Evolutionary conservation across 495 filamentous ascomycete species (phyloP).

Genomic region (Endocarpon pusillum): DNA sequence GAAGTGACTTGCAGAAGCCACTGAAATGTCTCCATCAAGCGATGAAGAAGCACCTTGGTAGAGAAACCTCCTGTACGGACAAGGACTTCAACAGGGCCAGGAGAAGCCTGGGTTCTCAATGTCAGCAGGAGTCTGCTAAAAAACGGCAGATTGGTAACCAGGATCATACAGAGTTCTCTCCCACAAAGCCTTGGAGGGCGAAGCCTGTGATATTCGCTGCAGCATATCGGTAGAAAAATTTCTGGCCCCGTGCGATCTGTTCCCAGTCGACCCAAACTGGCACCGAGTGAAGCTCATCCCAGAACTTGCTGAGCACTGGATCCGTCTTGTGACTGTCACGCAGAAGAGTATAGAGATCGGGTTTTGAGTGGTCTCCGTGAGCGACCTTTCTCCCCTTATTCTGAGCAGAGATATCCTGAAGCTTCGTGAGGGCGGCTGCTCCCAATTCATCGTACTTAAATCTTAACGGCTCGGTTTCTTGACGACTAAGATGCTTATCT

Average conservation of each 20-base stretch:
- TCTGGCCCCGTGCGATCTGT: constrained; percentile 47
- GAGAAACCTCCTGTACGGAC: constrained; percentile 53
- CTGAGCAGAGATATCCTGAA: constrained; percentile 27
- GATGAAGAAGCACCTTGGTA: constrained; percentile 33
- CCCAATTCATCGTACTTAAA: constrained; percentile 28
- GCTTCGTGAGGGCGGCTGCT: constrained; percentile 20
- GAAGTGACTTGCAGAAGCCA: constrained; percentile 50
- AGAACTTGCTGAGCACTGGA: constrained; percentile 33
- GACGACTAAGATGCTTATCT: constrained; percentile 22
- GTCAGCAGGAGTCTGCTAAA: constrained; percentile 12
- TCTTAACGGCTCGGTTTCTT: constrained; percentile 24
- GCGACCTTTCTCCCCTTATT: constrained; percentile 8
- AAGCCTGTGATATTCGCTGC: constrained; percentile 41
- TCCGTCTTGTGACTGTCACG: constrained; percentile 31
- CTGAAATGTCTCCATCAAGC: constrained; percentile 41
- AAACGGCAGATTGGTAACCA: background rate
- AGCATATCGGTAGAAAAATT: constrained; percentile 44
- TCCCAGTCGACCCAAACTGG: constrained; percentile 58
- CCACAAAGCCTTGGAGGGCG: constrained; percentile 46
- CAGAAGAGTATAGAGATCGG: constrained; percentile 25
- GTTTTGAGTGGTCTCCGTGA: constrained; percentile 6
- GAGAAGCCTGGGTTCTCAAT: constrained; percentile 20
- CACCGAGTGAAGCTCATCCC: constrained; percentile 40
- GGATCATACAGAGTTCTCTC: constrained; percentile 25
- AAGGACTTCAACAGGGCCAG: constrained; percentile 46